These are phyloP conservation scores for Aspergillus sp. DNA, from an alignment of 2,329 filamentous ascomycete genomes.

Conservation along the genomic window DNA sequence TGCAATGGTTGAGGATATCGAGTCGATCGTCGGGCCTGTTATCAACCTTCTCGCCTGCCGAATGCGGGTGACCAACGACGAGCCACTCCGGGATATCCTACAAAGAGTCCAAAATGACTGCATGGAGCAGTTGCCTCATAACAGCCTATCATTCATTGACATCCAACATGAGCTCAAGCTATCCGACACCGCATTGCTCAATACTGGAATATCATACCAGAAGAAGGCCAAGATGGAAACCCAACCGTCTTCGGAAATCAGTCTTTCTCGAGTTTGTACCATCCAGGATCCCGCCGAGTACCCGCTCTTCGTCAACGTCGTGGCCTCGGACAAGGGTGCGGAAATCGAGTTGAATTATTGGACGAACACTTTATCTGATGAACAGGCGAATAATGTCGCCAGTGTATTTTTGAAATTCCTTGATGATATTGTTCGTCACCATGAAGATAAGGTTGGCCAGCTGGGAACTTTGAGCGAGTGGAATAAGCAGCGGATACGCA, in stretches of 20 bases:
- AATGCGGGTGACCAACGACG: conserved; percentile 36
- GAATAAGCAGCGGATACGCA: conserved; percentile 29
- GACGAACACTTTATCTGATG: conserved; percentile 40
- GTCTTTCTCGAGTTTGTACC: conserved; percentile 39
- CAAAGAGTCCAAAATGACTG: conserved; percentile 48
- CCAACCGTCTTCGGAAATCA: conserved; percentile 27
- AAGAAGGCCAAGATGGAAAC: conserved; percentile 36
- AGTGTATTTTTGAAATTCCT: conserved; percentile 38
- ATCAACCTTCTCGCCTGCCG: conserved; percentile 50
- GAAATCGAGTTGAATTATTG: conserved; percentile 44
- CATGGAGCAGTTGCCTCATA: conserved; percentile 46
- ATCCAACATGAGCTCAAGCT: conserved; percentile 47
- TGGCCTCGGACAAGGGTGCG: conserved; percentile 43
- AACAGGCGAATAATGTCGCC: conserved; percentile 40
- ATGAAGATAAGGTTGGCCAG: conserved; percentile 31
- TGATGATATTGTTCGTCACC: conserved; percentile 38
- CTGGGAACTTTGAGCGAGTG: conserved; percentile 41
- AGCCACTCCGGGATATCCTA: conserved; percentile 39
- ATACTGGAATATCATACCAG: conserved; percentile 51
- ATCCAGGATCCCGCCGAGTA: conserved; percentile 52
- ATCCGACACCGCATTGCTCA: conserved; percentile 44
- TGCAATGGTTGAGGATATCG: conserved; percentile 37
- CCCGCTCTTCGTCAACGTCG: conserved; percentile 50
- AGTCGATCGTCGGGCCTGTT: conserved; percentile 48
- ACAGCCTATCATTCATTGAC: conserved; percentile 47